Conservation (phyloP, 139 green algal genomes). For the Chlorella vulgaris region DNA sequence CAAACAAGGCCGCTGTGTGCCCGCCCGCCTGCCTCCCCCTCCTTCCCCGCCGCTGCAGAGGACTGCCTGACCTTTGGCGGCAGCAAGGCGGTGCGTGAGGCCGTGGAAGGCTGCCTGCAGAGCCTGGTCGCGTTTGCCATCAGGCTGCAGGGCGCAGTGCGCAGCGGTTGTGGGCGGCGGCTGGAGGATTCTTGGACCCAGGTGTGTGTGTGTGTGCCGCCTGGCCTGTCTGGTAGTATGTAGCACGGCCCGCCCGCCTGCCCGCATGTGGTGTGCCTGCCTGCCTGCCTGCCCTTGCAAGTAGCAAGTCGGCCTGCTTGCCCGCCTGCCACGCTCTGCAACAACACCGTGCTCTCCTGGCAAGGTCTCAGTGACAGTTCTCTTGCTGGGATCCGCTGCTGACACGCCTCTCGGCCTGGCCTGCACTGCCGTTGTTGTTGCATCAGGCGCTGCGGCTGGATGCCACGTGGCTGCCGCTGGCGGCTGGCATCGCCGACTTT, state of each 20-base stretch:
- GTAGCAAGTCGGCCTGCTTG: no score
- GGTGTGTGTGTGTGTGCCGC: neutral
- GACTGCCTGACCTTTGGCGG: conserved; percentile 36
- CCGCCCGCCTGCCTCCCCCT: neutral
- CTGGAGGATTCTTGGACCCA: conserved; percentile 18
- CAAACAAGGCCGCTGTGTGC: neutral
- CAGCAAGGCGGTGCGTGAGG: neutral
- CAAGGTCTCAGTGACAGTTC: no score
- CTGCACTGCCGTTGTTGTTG: no score
- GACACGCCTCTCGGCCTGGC: no score
- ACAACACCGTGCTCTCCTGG: no score
- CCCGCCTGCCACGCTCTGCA: no score
- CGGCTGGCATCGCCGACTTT: neutral
- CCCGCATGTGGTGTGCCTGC: neutral
- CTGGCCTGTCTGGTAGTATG: neutral
- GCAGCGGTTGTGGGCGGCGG: neutral
- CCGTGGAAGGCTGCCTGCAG: conserved; percentile 27
- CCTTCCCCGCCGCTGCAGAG: conserved; percentile 3
- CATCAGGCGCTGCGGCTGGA: conserved; percentile 26
- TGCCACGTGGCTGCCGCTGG: conserved; percentile 11
- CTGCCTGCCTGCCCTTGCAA: no score
- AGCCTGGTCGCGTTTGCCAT: conserved; percentile 5
- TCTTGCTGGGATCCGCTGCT: no score
- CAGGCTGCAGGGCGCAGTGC: conserved; percentile 16
- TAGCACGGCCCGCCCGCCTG: no score